phyloP scores from a whole-genome alignment of 140 eudicot genomes.

The Bidens hawaiensis region DNA sequence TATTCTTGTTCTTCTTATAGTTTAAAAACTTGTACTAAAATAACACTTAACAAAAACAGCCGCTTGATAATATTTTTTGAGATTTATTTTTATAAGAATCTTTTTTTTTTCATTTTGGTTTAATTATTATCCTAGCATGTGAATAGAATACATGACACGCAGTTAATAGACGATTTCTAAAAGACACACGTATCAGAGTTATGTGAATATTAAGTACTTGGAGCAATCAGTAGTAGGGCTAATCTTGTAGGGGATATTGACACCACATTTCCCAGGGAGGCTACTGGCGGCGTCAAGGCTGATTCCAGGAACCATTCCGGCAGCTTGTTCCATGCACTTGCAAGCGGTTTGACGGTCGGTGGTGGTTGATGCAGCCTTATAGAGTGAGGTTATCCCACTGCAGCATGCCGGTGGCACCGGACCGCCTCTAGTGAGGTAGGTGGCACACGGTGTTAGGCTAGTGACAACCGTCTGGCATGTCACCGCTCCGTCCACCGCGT shows the following conservation, averaged over 20 bases:
- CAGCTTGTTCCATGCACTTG: conserved; percentile 39
- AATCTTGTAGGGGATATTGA: conserved; percentile 48
- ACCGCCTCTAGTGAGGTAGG: conserved; percentile 30
- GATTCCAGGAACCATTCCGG: conserved; percentile 21
- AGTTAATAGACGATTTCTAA: too few relatives aligned
- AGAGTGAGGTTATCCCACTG: conserved; percentile 37
- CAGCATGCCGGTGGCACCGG: conserved; percentile 38
- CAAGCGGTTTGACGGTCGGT: conserved; percentile 46
- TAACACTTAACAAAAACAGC: background rate
- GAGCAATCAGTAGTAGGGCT: conserved; percentile 47
- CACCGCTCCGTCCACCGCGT: conserved; percentile 27
- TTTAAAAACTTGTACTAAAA: background rate
- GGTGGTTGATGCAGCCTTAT: conserved; percentile 32
- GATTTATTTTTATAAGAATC: too few relatives aligned
- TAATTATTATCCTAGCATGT: too few relatives aligned
- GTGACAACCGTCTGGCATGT: conserved; percentile 34
- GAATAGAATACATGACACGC: too few relatives aligned
- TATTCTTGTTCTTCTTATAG: background rate
- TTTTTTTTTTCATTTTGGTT: too few relatives aligned
- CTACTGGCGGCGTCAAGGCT: conserved; percentile 24
- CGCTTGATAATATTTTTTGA: too few relatives aligned
- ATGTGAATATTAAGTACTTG: conserved; percentile 23
- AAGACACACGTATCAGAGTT: too few relatives aligned
- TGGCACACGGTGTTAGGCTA: conserved; percentile 38
- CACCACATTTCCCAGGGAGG: conserved; percentile 51